Evolutionary conservation across 306 rosid genomes (phyloP).

Genomic region (Quercus glauca): DNA sequence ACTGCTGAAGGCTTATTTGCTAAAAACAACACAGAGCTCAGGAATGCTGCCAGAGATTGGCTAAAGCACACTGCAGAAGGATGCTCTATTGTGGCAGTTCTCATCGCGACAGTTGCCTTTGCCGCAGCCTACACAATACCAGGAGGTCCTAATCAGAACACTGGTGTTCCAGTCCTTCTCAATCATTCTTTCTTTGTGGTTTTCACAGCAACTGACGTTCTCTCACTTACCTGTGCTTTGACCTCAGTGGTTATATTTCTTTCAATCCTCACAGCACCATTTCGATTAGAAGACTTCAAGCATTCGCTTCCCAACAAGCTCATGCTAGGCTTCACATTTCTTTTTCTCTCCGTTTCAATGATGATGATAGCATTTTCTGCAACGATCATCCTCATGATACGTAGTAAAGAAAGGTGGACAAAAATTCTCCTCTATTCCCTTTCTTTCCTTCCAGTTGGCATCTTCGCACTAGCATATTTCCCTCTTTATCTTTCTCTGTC

Average conservation of each 20-base stretch:
- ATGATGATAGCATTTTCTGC: not conserved
- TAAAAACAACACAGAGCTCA: not conserved
- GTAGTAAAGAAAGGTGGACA: not conserved
- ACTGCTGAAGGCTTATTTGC: not conserved
- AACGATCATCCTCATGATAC: not conserved
- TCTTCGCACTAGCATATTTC: not conserved
- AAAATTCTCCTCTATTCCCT: not conserved
- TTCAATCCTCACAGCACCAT: not conserved
- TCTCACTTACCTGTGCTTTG: not conserved
- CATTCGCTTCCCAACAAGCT: not conserved
- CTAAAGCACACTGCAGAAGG: not conserved
- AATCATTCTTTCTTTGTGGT: not conserved
- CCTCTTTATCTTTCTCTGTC: not conserved
- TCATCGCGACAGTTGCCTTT: not conserved
- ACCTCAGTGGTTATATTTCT: not conserved
- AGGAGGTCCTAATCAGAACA: not conserved
- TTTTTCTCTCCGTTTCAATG: not conserved
- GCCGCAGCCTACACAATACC: not conserved
- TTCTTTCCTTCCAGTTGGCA: not conserved
- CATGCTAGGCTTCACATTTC: not conserved
- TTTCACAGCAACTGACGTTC: not conserved
- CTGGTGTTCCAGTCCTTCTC: not conserved
- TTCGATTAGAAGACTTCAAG: not conserved
- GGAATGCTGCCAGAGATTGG: not conserved
- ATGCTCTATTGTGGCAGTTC: not conserved